Percentiles rank a stretch among this genome's conserved stretches.
Evolutionary conservation across 371 early-diverging fungal species (phyloP).

Genomic region (Smittium culicis): DNA sequence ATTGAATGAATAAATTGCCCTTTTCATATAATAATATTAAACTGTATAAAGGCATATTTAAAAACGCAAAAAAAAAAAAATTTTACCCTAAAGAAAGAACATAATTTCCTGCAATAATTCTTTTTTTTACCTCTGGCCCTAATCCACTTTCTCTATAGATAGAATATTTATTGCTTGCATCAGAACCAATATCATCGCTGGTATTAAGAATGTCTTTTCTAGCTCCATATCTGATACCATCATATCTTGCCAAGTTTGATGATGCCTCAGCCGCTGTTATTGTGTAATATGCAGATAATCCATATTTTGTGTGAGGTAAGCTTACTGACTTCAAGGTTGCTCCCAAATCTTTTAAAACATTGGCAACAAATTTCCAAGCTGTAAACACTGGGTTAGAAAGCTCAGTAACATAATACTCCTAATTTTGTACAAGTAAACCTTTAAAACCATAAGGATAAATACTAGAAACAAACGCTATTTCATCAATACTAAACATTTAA

Average conservation of each 20-base stretch:
- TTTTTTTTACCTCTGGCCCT: conserved; percentile 65
- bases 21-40: no score
- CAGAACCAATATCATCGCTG: not conserved
- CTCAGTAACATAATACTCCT: conserved; percentile 62
- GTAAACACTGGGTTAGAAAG: conserved; percentile 36
- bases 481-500: no score
- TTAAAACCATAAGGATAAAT: no score
- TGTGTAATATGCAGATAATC: conserved; percentile 75
- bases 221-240: conserved; percentile 73
- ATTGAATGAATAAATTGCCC: no score
- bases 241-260: conserved; percentile 76
- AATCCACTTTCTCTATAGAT: conserved; percentile 52
- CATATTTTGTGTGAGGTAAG: conserved; percentile 49
- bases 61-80: conserved; percentile 31
- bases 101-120: conserved; percentile 73
- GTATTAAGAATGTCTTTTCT: not conserved
- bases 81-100: conserved; percentile 56
- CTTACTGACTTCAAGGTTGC: conserved; percentile 55
- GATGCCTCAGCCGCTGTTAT: conserved; percentile 84
- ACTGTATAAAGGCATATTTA: no score
- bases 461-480: no score
- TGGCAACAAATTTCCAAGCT: conserved; percentile 49
- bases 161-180: conserved; percentile 36
- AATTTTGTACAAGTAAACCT: conserved; percentile 10
- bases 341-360: conserved; percentile 39